Base-by-base conservation (phyloP, 345 rosid species). In the Camelina neglecta region DNA sequence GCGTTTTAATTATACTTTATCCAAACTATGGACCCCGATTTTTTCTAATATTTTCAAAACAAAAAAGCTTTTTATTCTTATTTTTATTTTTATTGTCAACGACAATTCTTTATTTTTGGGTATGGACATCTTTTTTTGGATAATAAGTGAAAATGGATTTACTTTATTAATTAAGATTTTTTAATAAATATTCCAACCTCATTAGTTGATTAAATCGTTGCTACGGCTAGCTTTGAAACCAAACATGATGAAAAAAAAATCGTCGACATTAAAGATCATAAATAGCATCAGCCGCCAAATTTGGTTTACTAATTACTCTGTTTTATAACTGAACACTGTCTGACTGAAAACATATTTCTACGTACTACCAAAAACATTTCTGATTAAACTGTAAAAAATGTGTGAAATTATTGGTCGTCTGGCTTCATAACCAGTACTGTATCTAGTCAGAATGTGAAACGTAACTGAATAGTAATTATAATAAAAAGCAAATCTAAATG, bases 1-100 rank as follows among this genome's bases (percentile, higher is more conserved):
- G 41, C 49, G 51, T 69, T 69, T 55, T 69, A 69, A 26, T 26
- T 26, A 26, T 26, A 26, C 29, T 26, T 2, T 26, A 26, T 69
- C 29, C 29, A 24, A 54, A 69, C 41, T 55, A 26, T 69, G 73
- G 45, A 38, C 53, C 73, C 63, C 13, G 56, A 69, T 55, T 18
- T 18, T 44, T 24, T 67, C 31, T 51, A 5, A 10, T 51, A 51
- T 21, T 51, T 21, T 23, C 35, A 12, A 4, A 56, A 56, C 39
- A 10, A 56, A 8, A 29, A 29, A 26, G 13, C 11, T 29, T 1
- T 29, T 7, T 55, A 29, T 56, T 29, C 29, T 26, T 26, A 26
- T 26, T 29, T 24, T 24, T 11, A 2, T 26, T 26, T 24, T 7
- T 54, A 11, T 54, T 54, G 36, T 26, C 60, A 55, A 55, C 18